Percentiles rank a stretch among this genome's conserved stretches.
phyloP scores from a whole-genome alignment of 1,284 basidiomycete species.

The Mycena sp. region DNA sequence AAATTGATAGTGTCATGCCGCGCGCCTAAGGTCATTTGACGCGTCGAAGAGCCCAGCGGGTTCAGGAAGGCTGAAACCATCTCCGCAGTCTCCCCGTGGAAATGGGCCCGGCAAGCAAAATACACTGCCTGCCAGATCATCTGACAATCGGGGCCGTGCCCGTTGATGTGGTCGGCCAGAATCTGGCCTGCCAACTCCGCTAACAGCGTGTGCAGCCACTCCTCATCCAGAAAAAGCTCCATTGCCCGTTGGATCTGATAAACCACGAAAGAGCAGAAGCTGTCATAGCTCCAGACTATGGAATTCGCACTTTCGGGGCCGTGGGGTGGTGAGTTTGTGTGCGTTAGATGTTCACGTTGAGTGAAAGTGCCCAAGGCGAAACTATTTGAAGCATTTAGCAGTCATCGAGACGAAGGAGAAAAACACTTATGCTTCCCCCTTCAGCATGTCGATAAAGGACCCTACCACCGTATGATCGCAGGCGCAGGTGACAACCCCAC shows the following conservation, averaged over 20 bases:
- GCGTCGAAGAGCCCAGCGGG: too few species aligned
- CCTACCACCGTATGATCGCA: too few species aligned
- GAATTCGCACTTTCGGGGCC: background rate
- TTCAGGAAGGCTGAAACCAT: too few species aligned
- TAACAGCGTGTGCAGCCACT: constrained; percentile 5
- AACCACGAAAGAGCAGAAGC: constrained; percentile 8
- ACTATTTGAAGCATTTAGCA: background rate
- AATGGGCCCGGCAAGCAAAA: constrained; percentile 12
- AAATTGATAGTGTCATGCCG: too few species aligned
- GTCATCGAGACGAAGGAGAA: background rate
- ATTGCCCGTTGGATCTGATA: background rate
- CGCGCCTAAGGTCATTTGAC: too few species aligned
- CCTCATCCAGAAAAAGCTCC: constrained; percentile 2
- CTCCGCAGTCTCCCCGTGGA: constrained; percentile 23
- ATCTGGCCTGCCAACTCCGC: constrained; percentile 10
- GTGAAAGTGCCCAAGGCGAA: constrained; percentile 9
- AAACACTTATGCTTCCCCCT: constrained; percentile 13
- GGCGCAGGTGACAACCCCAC: too few species aligned
- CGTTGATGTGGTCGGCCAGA: constrained; percentile 14
- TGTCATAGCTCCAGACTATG: background rate
- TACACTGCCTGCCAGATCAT: constrained; percentile 8
- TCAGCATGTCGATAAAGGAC: constrained; percentile 18
- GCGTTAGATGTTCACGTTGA: background rate
- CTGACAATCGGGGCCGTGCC: constrained; percentile 1
- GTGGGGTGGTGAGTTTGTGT: constrained; percentile 5